phyloP scores from a whole-genome alignment of 2,329 filamentous ascomycete species.

The Ceratocystis albifundus region DNA sequence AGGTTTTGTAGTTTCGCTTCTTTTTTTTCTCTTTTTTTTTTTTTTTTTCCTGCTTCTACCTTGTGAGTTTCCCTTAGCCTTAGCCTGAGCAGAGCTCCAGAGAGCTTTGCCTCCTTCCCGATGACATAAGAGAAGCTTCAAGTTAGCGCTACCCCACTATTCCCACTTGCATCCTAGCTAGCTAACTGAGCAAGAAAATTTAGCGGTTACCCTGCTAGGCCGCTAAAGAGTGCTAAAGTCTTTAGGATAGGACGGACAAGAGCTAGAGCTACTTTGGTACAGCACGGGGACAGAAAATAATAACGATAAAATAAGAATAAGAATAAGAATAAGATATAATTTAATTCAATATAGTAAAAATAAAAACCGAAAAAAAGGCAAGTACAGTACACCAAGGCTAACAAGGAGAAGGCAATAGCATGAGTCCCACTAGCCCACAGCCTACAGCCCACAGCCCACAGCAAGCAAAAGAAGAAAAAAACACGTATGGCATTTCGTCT shows the following conservation, averaged over 20 bases:
- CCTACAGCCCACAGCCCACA: too few species aligned
- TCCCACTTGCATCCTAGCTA: slow-evolving; percentile 8
- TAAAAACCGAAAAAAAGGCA: not conserved
- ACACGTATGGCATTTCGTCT: slow-evolving; percentile 2
- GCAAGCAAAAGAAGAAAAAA: not conserved
- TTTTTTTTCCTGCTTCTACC: not conserved
- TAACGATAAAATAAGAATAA: too few species aligned
- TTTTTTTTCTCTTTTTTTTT: slow-evolving; percentile 9
- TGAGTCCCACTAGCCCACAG: not conserved
- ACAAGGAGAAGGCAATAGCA: not conserved
- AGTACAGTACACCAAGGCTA: too few species aligned
- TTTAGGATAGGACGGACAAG: not conserved
- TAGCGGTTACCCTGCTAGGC: not conserved
- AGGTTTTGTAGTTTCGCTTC: not conserved
- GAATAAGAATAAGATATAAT: too few species aligned
- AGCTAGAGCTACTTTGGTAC: not conserved
- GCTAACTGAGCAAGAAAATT: slow-evolving; percentile 4
- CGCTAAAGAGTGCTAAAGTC: not conserved
- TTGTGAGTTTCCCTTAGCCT: not conserved
- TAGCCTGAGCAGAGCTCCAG: not conserved
- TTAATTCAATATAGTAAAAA: too few species aligned
- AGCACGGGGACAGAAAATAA: too few species aligned
- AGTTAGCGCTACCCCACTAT: slow-evolving; percentile 7
- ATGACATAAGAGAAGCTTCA: slow-evolving; percentile 9
- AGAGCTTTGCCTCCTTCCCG: slow-evolving; percentile 13